A percentile compares a stretch with the other conserved stretches of the same genome.
Conservation (phyloP, 2,329 filamentous ascomycete genomes). For the Calonectria hongkongensis region DNA sequence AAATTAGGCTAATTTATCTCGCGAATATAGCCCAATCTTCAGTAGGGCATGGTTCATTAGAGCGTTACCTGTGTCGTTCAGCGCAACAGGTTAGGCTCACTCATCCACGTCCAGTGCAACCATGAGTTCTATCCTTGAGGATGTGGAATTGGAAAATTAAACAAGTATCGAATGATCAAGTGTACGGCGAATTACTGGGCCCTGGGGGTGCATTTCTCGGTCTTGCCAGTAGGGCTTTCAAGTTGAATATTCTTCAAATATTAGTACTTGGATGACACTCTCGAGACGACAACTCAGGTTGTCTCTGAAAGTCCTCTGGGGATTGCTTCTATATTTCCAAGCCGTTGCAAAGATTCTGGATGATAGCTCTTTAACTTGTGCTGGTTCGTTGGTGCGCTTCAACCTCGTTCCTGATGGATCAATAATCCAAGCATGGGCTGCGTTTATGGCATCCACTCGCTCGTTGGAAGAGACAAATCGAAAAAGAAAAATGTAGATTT, state of each 20-base stretch:
- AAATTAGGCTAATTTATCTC: background rate
- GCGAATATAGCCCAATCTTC: background rate
- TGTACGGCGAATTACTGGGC: background rate
- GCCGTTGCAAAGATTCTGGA: background rate
- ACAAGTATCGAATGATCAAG: background rate
- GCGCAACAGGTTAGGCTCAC: background rate
- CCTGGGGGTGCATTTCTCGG: background rate
- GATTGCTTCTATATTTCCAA: background rate
- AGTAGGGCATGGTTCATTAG: background rate
- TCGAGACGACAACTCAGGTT: background rate
- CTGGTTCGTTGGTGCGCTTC: background rate
- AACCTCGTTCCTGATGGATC: background rate
- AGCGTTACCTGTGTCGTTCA: too few relatives aligned
- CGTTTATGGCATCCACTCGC: background rate
- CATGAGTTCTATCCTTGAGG: background rate
- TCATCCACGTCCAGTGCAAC: background rate
- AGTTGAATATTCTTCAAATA: too few relatives aligned
- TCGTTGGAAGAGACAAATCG: background rate
- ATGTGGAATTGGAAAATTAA: background rate
- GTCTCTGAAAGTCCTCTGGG: too few relatives aligned
- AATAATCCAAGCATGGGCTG: background rate
- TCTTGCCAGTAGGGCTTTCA: background rate
- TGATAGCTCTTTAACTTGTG: background rate
- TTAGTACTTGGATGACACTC: background rate
- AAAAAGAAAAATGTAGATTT: background rate